A percentile compares a stretch with the other conserved stretches of the same genome.
phyloP scores from a whole-genome alignment of 2,329 filamentous ascomycete species.

The Fusarium oxysporum region DNA sequence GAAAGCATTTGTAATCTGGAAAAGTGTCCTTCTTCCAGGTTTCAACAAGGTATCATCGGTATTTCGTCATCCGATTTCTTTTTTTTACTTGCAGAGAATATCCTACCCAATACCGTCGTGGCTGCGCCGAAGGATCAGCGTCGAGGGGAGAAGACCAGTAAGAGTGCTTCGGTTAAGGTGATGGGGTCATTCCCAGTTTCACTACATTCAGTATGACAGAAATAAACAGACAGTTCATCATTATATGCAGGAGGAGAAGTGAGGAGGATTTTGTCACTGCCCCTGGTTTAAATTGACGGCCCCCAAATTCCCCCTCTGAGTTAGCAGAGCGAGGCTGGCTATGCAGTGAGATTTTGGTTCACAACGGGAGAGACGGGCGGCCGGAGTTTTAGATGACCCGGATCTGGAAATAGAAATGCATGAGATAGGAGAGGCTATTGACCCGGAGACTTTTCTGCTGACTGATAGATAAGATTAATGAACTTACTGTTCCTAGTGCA shows the following conservation, averaged over 20 bases:
- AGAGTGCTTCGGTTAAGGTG: not conserved
- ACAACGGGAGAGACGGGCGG: not conserved
- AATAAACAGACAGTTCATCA: accelerated
- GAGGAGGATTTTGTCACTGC: not conserved
- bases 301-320: not conserved
- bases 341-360: not conserved
- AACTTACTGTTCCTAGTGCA: not conserved
- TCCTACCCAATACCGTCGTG: not conserved
- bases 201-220: not conserved
- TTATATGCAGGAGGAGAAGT: accelerated
- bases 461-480: not conserved
- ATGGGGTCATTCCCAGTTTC: not conserved
- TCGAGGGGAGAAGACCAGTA: not conserved
- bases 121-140: not conserved
- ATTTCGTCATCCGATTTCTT: slow-evolving; percentile 2
- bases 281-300: not conserved
- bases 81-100: not conserved
- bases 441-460: not conserved
- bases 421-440: not conserved
- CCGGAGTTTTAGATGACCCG: not conserved
- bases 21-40: not conserved
- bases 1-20: not conserved
- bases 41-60: not conserved
- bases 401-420: not conserved
- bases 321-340: not conserved